Conservation (phyloP, 2,329 filamentous ascomycete genomes). For the Rutstroemia sp. region DNA sequence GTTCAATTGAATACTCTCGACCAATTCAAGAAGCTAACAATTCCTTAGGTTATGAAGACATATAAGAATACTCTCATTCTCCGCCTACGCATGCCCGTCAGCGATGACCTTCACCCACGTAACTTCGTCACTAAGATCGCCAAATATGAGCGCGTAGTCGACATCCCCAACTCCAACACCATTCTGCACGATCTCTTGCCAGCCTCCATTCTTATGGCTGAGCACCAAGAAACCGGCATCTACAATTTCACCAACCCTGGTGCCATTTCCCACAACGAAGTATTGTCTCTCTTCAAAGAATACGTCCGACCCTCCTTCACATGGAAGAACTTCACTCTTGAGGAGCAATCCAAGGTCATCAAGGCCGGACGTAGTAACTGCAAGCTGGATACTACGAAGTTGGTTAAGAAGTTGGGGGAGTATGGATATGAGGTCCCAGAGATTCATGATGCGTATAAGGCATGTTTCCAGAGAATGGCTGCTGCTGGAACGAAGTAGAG, state of each 20-base stretch:
- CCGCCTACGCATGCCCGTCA: slow-evolving; percentile 62
- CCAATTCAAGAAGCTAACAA: slow-evolving; percentile 8
- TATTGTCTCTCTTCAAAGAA: slow-evolving; percentile 54
- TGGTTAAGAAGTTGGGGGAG: slow-evolving; percentile 51
- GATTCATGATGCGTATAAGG: slow-evolving; percentile 52
- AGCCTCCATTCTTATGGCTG: slow-evolving; percentile 50
- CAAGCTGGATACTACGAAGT: slow-evolving; percentile 54
- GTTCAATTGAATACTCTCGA: slow-evolving; percentile 14
- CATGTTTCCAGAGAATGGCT: slow-evolving; percentile 58
- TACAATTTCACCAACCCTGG: slow-evolving; percentile 68
- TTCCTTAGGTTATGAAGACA: slow-evolving; percentile 48
- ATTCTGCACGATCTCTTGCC: slow-evolving; percentile 59
- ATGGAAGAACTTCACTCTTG: slow-evolving; percentile 59
- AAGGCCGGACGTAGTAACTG: slow-evolving; percentile 62
- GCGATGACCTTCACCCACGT: slow-evolving; percentile 57
- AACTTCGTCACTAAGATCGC: slow-evolving; percentile 65
- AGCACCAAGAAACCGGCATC: slow-evolving; percentile 54
- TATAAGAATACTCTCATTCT: slow-evolving; percentile 57
- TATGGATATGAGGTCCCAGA: slow-evolving; percentile 53
- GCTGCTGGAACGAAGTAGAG: slow-evolving; percentile 43
- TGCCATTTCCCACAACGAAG: slow-evolving; percentile 64
- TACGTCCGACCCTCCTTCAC: slow-evolving; percentile 52
- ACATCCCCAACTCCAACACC: slow-evolving; percentile 63
- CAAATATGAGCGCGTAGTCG: slow-evolving; percentile 56
- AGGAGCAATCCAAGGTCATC: slow-evolving; percentile 60